These are phyloP conservation scores for Dothidotthia symphoricarpi DNA, from an alignment of 2,329 filamentous ascomycete genomes.

Conservation along the genomic window DNA sequence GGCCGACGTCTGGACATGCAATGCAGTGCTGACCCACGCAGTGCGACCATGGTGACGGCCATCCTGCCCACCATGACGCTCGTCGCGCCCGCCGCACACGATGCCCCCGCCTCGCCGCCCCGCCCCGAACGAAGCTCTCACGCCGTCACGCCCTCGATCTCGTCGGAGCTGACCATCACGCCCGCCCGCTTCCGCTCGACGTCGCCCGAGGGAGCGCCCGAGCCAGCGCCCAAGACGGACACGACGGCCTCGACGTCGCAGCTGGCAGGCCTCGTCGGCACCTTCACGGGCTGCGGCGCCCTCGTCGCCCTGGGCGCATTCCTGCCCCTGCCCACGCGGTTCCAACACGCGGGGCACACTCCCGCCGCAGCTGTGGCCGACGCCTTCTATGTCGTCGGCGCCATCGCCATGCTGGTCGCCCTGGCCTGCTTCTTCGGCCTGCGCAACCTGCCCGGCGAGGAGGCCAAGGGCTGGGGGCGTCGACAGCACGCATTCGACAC, in stretches of 20 bases:
- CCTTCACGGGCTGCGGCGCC: slow-evolving; percentile 90
- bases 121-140: slow-evolving; percentile 45
- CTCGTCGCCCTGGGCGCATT: slow-evolving; percentile 80
- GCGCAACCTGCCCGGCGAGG: slow-evolving; percentile 65
- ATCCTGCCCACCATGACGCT: slow-evolving; percentile 72
- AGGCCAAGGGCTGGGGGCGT: slow-evolving; percentile 67
- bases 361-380: slow-evolving; percentile 72
- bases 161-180: slow-evolving; percentile 74
- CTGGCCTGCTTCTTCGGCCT: slow-evolving; percentile 77
- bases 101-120: slow-evolving; percentile 27
- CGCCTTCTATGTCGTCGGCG: slow-evolving; percentile 84
- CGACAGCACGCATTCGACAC: no score
- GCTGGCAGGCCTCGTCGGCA: slow-evolving; percentile 84
- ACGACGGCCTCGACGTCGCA: slow-evolving; percentile 53
- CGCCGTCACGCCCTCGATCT: slow-evolving; percentile 65
- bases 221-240: slow-evolving; percentile 18
- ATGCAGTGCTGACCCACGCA: slow-evolving; percentile 23
- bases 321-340: slow-evolving; percentile 79
- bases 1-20: not conserved
- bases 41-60: slow-evolving; percentile 92
- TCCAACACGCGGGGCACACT: slow-evolving; percentile 70
- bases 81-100: slow-evolving; percentile 22
- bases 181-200: slow-evolving; percentile 52
- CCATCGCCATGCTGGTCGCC: slow-evolving; percentile 69
- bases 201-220: slow-evolving; percentile 17